Evolutionary conservation across 169 alveolate species (phyloP), one percentile per base, ranked within the genome.

Genomic region (Eimeria praecox): DNA sequence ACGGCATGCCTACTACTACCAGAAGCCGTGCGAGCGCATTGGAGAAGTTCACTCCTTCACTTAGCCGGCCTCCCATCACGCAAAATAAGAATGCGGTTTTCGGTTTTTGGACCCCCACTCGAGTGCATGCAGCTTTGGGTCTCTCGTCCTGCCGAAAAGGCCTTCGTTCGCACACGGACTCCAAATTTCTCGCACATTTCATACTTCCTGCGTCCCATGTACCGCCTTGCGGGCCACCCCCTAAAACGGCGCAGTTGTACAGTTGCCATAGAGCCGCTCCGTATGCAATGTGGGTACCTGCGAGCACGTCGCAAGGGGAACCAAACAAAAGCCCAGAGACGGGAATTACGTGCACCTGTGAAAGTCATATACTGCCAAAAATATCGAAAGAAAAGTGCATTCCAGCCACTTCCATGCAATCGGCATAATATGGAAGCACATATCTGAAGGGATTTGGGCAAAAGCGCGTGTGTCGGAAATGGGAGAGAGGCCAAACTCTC

Each of bases 21-120:
- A 99, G 98, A 8, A 98, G 96, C 87, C 99, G 96, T 38, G 99
- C 99, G 38, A 98, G 96, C 35, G 98, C 98, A 97, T 99, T 99
- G 38, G 98, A 95, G 95, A 99, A 99, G 96, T 99, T 98, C 69
- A 99, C 99, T 27, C 99, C 99, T 96, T 99, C 99, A 59, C 99
- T 98, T 27, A 98, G 97, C 73, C 98, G 97, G 42, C 99, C 99
- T 52, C 99, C 98, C 94, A 98, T 97, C 30, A 99, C 99, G 77
- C 95, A 95, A 49, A 95, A 90, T 85, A 78, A 95, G 86, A 78
- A 91, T 59, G 77, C 95, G 38, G 77, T 59, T 22, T 62, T 46
- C 18, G 77, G 54, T 27, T 14, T 33, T 20, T 4, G 46, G 71
- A 56, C 3, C 14, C 46, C 22, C n/a, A 1, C 75, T 33, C 33